Percentiles rank a stretch among this genome's conserved stretches.
Conservation (phyloP, 768 basidiomycete genomes). For the Daedaleopsis nitida region DNA sequence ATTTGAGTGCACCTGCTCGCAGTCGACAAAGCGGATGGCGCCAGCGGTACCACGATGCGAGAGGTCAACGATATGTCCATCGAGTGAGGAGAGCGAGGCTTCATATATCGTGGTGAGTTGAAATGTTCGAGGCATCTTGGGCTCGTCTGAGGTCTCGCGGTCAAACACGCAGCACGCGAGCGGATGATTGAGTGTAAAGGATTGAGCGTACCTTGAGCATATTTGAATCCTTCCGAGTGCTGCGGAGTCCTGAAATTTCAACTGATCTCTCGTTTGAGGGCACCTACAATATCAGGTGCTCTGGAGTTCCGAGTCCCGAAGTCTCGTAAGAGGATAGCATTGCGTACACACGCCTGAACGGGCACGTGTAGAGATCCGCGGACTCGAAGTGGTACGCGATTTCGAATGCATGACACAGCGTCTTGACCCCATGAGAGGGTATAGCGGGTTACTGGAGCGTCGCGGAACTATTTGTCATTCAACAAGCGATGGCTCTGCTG, state of each 20-base stretch:
- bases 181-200: neutral
- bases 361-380: neutral
- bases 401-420: no score
- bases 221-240: neutral
- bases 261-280: neutral
- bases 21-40: slow-evolving; percentile 10
- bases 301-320: neutral
- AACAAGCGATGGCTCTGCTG: no score
- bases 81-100: neutral
- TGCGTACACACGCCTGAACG: neutral
- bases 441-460: no score
- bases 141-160: neutral
- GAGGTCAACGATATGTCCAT: neutral
- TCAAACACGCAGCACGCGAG: no score
- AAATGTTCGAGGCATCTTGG: neutral
- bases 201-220: no score
- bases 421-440: no score
- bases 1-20: neutral
- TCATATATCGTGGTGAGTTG: neutral
- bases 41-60: neutral
- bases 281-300: neutral
- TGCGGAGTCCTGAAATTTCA: neutral
- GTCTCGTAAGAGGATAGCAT: neutral
- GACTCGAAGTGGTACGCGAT: neutral
- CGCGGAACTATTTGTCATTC: no score